These are phyloP conservation scores for Xylaria acuta DNA, from an alignment of 495 filamentous ascomycete genomes.

Conservation along the genomic window DNA sequence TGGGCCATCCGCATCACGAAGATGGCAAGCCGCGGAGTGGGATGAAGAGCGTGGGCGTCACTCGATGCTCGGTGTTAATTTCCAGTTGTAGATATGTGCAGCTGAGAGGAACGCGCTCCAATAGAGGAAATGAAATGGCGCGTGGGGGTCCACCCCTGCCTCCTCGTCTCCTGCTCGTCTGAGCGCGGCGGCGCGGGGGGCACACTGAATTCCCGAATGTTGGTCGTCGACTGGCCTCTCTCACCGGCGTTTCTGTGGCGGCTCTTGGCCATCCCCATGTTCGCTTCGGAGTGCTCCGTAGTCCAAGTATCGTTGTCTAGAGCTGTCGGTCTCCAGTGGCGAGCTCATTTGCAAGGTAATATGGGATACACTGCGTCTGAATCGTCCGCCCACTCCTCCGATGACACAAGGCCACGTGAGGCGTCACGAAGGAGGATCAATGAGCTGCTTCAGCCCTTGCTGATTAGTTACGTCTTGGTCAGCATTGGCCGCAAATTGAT, in stretches of 20 bases:
- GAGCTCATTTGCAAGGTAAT: constrained; percentile 8
- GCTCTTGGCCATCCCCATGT: constrained; percentile 2
- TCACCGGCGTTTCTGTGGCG: constrained; percentile 2
- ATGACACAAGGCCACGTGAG: constrained; percentile 16
- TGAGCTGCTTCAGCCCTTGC: background rate
- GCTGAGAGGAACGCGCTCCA: constrained; percentile 25
- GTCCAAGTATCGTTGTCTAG: background rate
- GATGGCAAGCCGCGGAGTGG: constrained; percentile 24
- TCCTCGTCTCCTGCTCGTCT: background rate
- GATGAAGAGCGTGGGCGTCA: constrained; percentile 21
- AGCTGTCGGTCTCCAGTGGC: background rate
- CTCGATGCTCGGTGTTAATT: constrained; percentile 23
- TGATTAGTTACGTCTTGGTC: background rate
- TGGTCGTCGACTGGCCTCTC: background rate
- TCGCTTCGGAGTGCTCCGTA: constrained; percentile 13
- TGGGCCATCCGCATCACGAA: constrained; percentile 26
- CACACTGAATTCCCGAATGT: background rate
- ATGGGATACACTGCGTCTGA: constrained; percentile 7
- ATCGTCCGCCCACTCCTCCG: constrained; percentile 3
- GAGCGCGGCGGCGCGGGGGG: constrained; percentile 15
- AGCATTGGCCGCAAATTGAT: background rate
- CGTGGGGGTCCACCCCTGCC: constrained; percentile 25
- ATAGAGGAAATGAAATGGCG: constrained; percentile 23
- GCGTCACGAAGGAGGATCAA: background rate
- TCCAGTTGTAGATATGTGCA: constrained; percentile 24